Evolutionary conservation across 345 rosid species (phyloP), one percentile per base, ranked within the genome.

Genomic region (Clarkia xantiana): DNA sequence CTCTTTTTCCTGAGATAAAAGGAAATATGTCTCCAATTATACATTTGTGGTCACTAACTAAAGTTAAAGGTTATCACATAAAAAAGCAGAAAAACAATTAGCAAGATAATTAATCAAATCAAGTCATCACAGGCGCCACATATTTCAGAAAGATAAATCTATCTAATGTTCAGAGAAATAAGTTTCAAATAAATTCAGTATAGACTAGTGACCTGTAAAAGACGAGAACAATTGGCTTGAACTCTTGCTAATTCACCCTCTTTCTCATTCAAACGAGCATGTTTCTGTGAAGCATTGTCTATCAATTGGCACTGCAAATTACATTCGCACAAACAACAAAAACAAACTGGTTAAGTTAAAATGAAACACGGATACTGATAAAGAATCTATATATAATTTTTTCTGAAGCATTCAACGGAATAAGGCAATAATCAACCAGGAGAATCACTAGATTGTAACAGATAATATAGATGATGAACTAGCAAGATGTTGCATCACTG

Each of bases 1-100:
- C 54, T 91, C 98, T 67, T 91, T 91, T 77, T 79, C 98, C 96
- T 89, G 67, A 58, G 52, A 70, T 53, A 38, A 60, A 56, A 55
- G 67, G 39, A 17, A 20, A 22, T 15, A 6, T 23, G 11, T 43
- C 39, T 22, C 48, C 9, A 9, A 1, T 18, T 3, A 23, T 23
- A 23, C 29, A 23, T 23, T 23, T 23, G 29, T 2, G 29, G 29
- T 23, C 29, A 23, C 29, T 23, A 23, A 29, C 36, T 29, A 29
- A 3, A 29, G 36, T 29, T 5, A 29, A 29, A 29, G 9, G 36
- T 7, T 2, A 4, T 29, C 36, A 29, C 7, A 29, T 29, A 10
- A 29, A 22, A 22, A 22, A 22, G 5, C 40, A 17, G 11, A 14
- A 55, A 55, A 13, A 13, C 25, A 8, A n/a, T n/a, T n/a, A n/a